Evolutionary conservation across 169 alveolate genomes (phyloP).

Genomic region (Plasmodium inui): DNA sequence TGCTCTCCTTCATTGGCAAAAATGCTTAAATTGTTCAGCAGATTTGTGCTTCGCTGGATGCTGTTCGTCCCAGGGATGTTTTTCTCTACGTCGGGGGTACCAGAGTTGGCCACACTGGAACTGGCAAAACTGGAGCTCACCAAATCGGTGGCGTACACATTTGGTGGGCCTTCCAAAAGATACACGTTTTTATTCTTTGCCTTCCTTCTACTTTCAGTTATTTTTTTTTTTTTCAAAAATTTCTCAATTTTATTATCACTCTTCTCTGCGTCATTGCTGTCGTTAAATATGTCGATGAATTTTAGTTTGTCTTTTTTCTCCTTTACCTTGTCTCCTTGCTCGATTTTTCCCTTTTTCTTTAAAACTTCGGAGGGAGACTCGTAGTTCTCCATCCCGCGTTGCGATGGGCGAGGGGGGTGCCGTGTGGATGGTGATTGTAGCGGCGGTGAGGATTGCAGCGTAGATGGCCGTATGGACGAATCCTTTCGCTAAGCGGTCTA

Average conservation of each 20-base stretch:
- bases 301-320: conserved; percentile 19
- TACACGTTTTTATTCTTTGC: conserved; percentile 3
- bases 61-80: neutral
- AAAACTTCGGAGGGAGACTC: conserved; percentile 73
- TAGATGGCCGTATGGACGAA: neutral
- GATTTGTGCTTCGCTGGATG: neutral
- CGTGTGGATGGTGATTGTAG: neutral
- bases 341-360: conserved; percentile 20
- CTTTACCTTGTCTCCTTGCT: neutral
- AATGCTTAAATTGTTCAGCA: neutral
- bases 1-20: neutral
- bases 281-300: conserved; percentile 60
- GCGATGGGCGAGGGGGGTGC: neutral
- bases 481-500: neutral
- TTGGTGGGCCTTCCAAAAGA: neutral
- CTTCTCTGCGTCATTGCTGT: conserved; percentile 25
- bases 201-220: conserved; percentile 1
- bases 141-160: neutral
- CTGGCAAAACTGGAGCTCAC: neutral
- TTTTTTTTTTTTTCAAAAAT: conserved; percentile 12
- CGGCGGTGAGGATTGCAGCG: neutral
- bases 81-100: neutral
- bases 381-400: conserved; percentile 32
- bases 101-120: neutral
- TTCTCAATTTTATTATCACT: neutral